Conservation (phyloP, 306 rosid genomes). For the Glycyrrhiza uralensis region DNA sequence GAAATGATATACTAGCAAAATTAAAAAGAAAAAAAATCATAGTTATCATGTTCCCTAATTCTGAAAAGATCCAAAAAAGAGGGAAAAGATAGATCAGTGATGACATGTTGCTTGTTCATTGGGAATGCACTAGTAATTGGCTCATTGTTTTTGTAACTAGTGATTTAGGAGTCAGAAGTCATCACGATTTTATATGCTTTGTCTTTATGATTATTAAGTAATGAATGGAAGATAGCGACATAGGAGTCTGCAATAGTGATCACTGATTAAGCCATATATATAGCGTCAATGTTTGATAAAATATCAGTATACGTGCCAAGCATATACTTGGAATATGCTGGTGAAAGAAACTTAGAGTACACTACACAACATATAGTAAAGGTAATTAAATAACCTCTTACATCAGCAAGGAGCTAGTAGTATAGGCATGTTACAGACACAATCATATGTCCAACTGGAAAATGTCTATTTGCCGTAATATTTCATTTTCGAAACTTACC, state of each 20-base stretch:
- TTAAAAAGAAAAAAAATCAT: too few relatives aligned
- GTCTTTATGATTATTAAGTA: neutral
- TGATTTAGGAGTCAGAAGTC: neutral
- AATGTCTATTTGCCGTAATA: neutral
- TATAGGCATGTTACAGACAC: neutral
- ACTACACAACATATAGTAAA: neutral
- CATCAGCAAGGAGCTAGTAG: neutral
- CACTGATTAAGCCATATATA: neutral
- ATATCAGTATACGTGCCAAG: neutral
- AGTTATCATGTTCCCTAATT: too few relatives aligned
- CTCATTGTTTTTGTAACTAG: neutral
- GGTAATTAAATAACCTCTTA: neutral
- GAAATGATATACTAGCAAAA: too few relatives aligned
- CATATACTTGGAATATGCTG: slow-evolving; percentile 22
- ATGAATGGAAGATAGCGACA: neutral
- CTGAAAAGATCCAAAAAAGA: too few relatives aligned
- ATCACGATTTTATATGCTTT: neutral
- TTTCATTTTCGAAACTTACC: neutral
- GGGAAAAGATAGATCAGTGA: too few relatives aligned
- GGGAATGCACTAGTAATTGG: neutral
- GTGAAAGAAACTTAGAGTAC: neutral
- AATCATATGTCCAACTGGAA: neutral
- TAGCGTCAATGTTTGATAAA: neutral
- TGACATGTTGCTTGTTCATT: neutral
- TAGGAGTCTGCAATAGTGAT: neutral